A percentile compares a stretch with the other conserved stretches of the same genome.
phyloP scores from a whole-genome alignment of 2,329 filamentous ascomycete species.

The Penicillium vulpinum region DNA sequence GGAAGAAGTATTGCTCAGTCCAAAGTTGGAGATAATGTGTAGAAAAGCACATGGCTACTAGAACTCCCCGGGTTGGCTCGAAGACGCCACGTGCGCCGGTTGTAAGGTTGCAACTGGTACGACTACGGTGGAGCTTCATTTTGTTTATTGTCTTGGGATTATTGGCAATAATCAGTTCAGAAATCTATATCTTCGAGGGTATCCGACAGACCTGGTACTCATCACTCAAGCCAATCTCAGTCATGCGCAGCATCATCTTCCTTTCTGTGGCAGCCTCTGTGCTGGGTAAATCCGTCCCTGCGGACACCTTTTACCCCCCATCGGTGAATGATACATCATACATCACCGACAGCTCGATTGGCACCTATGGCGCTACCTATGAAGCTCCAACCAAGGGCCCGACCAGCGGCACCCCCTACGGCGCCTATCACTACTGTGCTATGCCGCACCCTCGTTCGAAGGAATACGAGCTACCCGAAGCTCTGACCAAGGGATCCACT shows the following conservation, averaged over 20 bases:
- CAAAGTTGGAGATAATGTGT: not conserved
- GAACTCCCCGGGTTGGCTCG: not conserved
- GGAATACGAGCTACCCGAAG: slow-evolving; percentile 34
- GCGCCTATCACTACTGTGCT: slow-evolving; percentile 42
- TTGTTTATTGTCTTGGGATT: not conserved
- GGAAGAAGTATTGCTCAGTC: too few relatives aligned
- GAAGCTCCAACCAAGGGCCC: slow-evolving; percentile 27
- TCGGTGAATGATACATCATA: slow-evolving; percentile 39
- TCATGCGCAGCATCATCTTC: slow-evolving; percentile 13
- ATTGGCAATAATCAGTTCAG: not conserved
- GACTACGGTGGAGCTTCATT: not conserved
- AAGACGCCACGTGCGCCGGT: slow-evolving; percentile 3
- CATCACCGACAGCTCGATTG: slow-evolving; percentile 37
- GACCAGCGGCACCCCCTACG: slow-evolving; percentile 25
- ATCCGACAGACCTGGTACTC: not conserved
- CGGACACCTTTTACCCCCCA: slow-evolving; percentile 38
- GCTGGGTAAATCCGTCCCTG: slow-evolving; percentile 15
- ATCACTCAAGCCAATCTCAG: not conserved
- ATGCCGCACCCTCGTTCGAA: slow-evolving; percentile 42
- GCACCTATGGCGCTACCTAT: slow-evolving; percentile 42
- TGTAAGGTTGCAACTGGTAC: slow-evolving; percentile 1
- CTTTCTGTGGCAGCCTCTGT: slow-evolving; percentile 9
- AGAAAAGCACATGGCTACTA: not conserved
- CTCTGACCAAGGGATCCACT: slow-evolving; percentile 29
- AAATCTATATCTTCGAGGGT: not conserved